These are phyloP conservation scores for Epichloe glyceriae DNA, from an alignment of 2,329 filamentous ascomycete genomes.

Conservation along the genomic window DNA sequence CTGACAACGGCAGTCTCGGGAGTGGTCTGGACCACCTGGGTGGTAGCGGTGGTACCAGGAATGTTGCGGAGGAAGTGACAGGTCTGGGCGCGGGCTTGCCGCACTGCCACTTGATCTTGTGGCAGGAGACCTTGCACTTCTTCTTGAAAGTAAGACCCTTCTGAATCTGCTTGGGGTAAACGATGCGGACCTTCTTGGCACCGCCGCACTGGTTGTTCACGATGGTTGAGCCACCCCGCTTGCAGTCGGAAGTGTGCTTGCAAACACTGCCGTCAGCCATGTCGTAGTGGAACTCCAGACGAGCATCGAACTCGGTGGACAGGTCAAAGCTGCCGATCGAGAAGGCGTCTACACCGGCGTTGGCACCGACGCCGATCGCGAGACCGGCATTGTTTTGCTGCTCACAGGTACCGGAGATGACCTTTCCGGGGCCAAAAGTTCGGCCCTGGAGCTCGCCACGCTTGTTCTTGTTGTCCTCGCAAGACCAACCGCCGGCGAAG, in stretches of 20 bases:
- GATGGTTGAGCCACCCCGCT: constrained; percentile 52
- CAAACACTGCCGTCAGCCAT: constrained; percentile 76
- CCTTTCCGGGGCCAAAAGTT: constrained; percentile 35
- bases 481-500: constrained; percentile 60
- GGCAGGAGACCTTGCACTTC: constrained; percentile 46
- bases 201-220: constrained; percentile 87
- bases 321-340: constrained; percentile 66
- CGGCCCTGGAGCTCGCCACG: constrained; percentile 42
- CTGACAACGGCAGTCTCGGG: not conserved
- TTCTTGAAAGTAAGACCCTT: constrained; percentile 24
- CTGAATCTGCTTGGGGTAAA: constrained; percentile 46
- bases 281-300: constrained; percentile 73
- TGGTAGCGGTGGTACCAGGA: not conserved
- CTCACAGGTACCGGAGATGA: constrained; percentile 43
- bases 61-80: not conserved
- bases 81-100: constrained; percentile 14
- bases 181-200: constrained; percentile 66
- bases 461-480: constrained; percentile 45
- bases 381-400: constrained; percentile 35
- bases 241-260: constrained; percentile 64
- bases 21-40: not conserved
- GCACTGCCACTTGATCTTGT: constrained; percentile 51
- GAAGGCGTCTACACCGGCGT: constrained; percentile 37
- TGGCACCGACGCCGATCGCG: constrained; percentile 40
- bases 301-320: constrained; percentile 59